Conservation (phyloP, 75 land plant genomes). For the Selaginella tamariscina region DNA sequence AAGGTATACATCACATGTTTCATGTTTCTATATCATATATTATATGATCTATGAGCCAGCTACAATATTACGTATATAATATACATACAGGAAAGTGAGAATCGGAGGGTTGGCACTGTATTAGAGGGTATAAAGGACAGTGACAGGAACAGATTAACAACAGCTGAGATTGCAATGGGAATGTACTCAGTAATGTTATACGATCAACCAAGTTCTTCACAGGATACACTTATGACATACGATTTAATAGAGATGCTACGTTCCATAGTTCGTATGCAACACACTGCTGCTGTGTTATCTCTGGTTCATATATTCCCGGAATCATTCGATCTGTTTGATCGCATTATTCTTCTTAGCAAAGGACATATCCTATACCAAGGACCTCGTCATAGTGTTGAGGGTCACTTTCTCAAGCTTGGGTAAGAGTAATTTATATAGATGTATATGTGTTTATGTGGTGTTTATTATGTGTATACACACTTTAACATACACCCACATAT, state of each 20-base stretch:
- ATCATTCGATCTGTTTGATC: slow-evolving; percentile 22
- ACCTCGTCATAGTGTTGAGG: slow-evolving; percentile 31
- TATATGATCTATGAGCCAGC: too few species aligned
- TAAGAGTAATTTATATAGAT: too few species aligned
- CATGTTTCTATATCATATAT: too few species aligned
- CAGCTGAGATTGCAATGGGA: slow-evolving; percentile 30
- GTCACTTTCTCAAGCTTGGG: slow-evolving; percentile 38
- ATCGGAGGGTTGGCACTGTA: background rate
- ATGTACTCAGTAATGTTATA: slow-evolving; percentile 30
- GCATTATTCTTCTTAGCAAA: slow-evolving; percentile 30
- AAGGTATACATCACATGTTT: too few species aligned
- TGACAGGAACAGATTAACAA: slow-evolving; percentile 23
- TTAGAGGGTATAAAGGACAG: slow-evolving; percentile 15
- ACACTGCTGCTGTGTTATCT: background rate
- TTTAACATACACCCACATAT: background rate
- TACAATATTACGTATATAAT: too few species aligned
- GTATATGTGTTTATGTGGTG: too few species aligned
- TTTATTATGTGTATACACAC: too few species aligned
- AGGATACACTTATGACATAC: slow-evolving; percentile 21
- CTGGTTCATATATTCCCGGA: background rate
- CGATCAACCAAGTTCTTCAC: slow-evolving; percentile 27
- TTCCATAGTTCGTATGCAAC: background rate
- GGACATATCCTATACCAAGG: slow-evolving; percentile 37
- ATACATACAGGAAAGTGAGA: background rate
- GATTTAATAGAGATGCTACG: slow-evolving; percentile 18